Percentiles rank a stretch among this genome's conserved stretches.
Conservation (phyloP, 2,329 filamentous ascomycete genomes). For the Hymenoscyphus fraxineus region DNA sequence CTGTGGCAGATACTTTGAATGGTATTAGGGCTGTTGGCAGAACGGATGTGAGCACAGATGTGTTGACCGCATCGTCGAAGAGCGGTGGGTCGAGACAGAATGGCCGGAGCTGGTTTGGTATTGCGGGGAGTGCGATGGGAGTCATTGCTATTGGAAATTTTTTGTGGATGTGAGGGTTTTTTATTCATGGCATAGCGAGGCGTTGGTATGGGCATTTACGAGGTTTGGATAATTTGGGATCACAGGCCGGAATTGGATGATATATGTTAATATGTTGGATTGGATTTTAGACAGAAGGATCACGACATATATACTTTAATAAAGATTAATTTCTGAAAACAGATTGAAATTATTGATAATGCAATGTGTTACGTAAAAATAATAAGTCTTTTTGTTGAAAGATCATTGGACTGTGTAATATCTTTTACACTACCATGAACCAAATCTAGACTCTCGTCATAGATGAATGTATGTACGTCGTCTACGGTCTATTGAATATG, state of each 20-base stretch:
- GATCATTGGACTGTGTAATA: too few relatives aligned
- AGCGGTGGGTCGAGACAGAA: constrained; percentile 9
- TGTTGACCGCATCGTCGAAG: constrained; percentile 21
- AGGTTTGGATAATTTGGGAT: not conserved
- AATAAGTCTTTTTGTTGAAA: too few relatives aligned
- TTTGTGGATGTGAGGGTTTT: constrained; percentile 21
- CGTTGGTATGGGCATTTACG: constrained; percentile 5
- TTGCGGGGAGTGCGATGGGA: constrained; percentile 18
- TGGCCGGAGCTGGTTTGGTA: constrained; percentile 7
- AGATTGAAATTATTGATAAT: not conserved
- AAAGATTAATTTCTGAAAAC: not conserved
- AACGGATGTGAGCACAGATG: constrained; percentile 23
- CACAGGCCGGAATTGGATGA: not conserved
- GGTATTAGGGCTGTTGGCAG: constrained; percentile 38
- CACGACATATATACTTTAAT: not conserved
- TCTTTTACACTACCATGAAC: too few relatives aligned
- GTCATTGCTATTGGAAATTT: constrained; percentile 24
- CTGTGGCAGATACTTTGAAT: constrained; percentile 67
- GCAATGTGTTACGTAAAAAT: too few relatives aligned
- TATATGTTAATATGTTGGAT: not conserved
- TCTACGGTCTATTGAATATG: too few relatives aligned
- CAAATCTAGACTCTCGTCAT: too few relatives aligned
- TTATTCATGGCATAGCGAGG: constrained; percentile 22
- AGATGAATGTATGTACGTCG: too few relatives aligned
- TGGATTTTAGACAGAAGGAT: not conserved